Evolutionary conservation across 1,284 basidiomycete species (phyloP), one percentile per base, ranked within the genome.

Genomic region (Boletus albobrunnescens): DNA sequence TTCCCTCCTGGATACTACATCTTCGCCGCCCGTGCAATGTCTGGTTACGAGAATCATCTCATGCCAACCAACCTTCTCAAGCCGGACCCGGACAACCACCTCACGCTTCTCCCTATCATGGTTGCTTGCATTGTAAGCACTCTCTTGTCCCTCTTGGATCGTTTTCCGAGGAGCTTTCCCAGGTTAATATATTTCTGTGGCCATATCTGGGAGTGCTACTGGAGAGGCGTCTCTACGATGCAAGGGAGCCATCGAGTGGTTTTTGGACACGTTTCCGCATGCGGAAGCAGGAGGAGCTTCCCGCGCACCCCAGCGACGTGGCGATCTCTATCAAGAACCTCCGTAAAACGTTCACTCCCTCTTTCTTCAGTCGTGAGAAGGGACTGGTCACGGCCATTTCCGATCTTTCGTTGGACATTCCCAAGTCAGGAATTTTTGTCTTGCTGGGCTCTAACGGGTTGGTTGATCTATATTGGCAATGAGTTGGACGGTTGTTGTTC

Each of bases 1-100:
- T 87, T 90, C 60, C 88, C 87, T 0, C 82, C 87, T 0, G 76
- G 78, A 11, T 89, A 81, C 63, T 89, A 85, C 56, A 74, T 87
- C 14, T 90, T 87, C 55, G 78, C 79, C n/a, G 76, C 81, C 20
- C 74, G 82, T 37, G 77, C 76, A 2, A 76, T 88, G 4, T 77
- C 77, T 45, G 81, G 83, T 7, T 91, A 76, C 55, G 87, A 91
- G 63, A 74, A 75, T 39, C 67, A 80, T 43, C 69, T 73, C 35
- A 60, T 76, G 35, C 61, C 76, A 3, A 79, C 83, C 0, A 71
- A 80, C 52, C 57, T 78, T 2, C 47, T 81, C 10, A 69, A 75
- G 35, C 68, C 71, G 0, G 83, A 86, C 61, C 85, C 85, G 2
- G 78, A 81, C 51, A 73, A 74, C 48, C 66, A 76, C 13, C 65